Base-by-base conservation (phyloP, 1,139 yeast genomes). In the Saccharomyces hybrid region DNA sequence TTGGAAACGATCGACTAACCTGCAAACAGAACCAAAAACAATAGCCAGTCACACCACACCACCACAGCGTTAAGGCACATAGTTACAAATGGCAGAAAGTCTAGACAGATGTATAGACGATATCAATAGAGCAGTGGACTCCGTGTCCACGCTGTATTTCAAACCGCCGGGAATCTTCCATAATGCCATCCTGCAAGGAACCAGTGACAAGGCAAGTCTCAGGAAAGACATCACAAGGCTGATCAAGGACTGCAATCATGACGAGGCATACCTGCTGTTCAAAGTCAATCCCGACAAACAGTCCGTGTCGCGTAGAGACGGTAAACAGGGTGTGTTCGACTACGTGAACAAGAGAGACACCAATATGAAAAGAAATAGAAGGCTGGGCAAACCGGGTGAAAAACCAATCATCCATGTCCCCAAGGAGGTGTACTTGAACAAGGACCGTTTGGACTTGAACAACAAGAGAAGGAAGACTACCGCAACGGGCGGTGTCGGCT, bases 141-240 rank as follows among this genome's bases (percentile, higher is more conserved):
- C 70, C 7, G 60, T 69, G 11, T 55, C 65, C 5, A 61, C 67
- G 5, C 59, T 66, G 5, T 63, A 67, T 38, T 69, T 69, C 54
- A 69, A 68, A 54, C 71, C 70, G 0, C 71, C 72, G 3, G 72
- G 71, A 9, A 68, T 69, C 5, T 69, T 67, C 48, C 68, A 66
- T 51, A 69, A 69, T 50, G 71, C 72, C 3, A 61, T 67, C 13
- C 63, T 63, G 3, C 64, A 48, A 20, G 47, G 56, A 51, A 57
- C 59, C 14, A 61, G 54, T 34, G 46, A 38, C 44, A 38, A 38
- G 23, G 44, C 44, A 16, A 38, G 25, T 13, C 11, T 38, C 5
- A 38, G 44, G 44, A 38, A 38, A 38, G 44, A 58, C n/a, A 64
- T 67, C 30, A 63, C 66, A 4, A 62, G 62, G 42, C 53, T 68